phyloP scores from a whole-genome alignment of 345 rosid genomes.

The Linum tenue region DNA sequence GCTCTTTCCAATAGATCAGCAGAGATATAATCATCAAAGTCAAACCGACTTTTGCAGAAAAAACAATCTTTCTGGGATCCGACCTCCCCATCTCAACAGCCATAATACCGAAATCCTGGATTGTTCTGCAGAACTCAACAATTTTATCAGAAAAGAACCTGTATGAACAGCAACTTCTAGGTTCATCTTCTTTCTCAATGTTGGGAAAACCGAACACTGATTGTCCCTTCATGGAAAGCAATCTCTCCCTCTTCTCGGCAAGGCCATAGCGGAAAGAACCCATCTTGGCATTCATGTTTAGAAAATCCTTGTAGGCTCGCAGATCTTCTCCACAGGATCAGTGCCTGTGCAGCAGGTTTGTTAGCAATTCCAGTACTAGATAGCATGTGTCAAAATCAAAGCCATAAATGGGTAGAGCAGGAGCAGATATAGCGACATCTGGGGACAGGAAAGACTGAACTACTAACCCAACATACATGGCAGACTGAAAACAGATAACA shows the following conservation, averaged over 20 bases:
- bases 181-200: slow-evolving; percentile 10
- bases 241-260: slow-evolving; percentile 29
- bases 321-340: not conserved
- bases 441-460: too few species aligned
- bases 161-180: not conserved
- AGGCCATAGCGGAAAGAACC: slow-evolving; percentile 42
- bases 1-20: slow-evolving; percentile 55
- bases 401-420: not conserved
- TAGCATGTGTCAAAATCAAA: not conserved
- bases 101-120: slow-evolving; percentile 31
- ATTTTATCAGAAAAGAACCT: slow-evolving; percentile 20
- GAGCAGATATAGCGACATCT: not conserved
- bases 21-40: slow-evolving; percentile 65
- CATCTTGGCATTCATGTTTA: slow-evolving; percentile 37
- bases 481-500: not conserved
- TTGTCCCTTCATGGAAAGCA: slow-evolving; percentile 41
- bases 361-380: not conserved
- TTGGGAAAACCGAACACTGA: slow-evolving; percentile 32
- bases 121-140: slow-evolving; percentile 14
- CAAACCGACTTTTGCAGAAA: slow-evolving; percentile 77
- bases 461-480: not conserved
- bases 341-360: not conserved
- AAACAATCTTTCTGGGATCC: slow-evolving; percentile 83
- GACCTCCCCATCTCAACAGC: slow-evolving; percentile 67
- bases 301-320: not conserved